Base-by-base conservation (phyloP, 2,329 filamentous ascomycete genomes). In the Basipetospora chlamydospora region DNA sequence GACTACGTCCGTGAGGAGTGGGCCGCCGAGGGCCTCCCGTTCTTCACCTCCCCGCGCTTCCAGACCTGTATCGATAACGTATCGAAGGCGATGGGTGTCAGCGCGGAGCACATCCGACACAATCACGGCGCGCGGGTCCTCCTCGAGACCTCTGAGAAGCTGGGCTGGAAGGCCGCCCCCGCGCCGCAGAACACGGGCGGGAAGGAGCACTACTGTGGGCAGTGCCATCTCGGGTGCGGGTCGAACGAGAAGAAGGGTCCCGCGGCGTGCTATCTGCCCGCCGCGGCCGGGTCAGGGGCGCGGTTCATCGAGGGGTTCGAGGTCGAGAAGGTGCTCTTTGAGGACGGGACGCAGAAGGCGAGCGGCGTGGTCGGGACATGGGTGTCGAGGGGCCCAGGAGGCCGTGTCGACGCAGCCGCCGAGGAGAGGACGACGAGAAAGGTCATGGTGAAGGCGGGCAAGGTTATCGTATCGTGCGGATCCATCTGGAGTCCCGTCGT, bases 271-370 rank as follows among this genome's bases (percentile, higher is more conserved):
- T 95, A 76, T 65, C 62, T 95, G 11, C 82, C 82, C 0, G 83
- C 86, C 46, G 86, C 88, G 3, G 80, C 77, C 1, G 67, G 67
- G 36, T 75, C 80, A 1, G 86, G 86, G 0, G 82, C 86, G 1
- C 64, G 70, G 43, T 94, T 94, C 51, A 70, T 92, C 39, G 85
- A 95, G 60, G 86, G 86, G 0, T 84, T 90, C 48, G 57, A 75
- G 15, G 81, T 77, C 1, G 70, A 82, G 10, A 68, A 69, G 41
- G 63, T 95, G 12, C 44, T 81, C 0, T 93, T 93, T 51, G 71
- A 76, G 16, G 61, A 67, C 11, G 50, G 51, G 2, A 60, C 58
- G 6, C 70, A 66, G 44, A 67, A 65, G 4, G 83, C 82, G 0
- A 68, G 66, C 1, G 87, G 87, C 0, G 67, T 94, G 1, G 59